phyloP scores from a whole-genome alignment of 2,329 filamentous ascomycete genomes.

The Cercospora brassicicola region DNA sequence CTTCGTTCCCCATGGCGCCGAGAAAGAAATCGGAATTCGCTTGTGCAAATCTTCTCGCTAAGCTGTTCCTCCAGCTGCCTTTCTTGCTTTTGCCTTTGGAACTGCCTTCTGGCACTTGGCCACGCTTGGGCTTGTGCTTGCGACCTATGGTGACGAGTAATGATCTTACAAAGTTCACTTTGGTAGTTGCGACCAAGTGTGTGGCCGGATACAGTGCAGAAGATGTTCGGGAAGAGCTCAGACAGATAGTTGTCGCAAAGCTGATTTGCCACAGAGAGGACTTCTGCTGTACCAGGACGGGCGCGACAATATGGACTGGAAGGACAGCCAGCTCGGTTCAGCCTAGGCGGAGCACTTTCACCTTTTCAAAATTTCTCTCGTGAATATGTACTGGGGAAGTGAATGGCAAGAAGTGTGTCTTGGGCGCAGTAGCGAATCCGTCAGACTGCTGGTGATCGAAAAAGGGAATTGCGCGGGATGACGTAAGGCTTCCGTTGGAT shows the following conservation, averaged over 20 bases:
- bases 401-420: not conserved
- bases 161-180: conserved; percentile 17
- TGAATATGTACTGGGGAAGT: not conserved
- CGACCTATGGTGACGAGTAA: conserved; percentile 51
- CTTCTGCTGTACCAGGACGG: conserved; percentile 11
- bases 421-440: not conserved
- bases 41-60: conserved; percentile 11
- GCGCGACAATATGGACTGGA: conserved; percentile 1
- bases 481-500: not conserved
- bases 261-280: conserved; percentile 17
- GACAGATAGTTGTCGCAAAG: not conserved
- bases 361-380: not conserved
- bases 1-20: conserved; percentile 80
- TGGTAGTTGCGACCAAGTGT: conserved; percentile 8
- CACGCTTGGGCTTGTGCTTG: conserved; percentile 49
- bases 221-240: not conserved
- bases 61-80: conserved; percentile 27
- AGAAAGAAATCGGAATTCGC: conserved; percentile 20
- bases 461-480: conserved; percentile 7
- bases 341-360: not conserved
- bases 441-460: not conserved
- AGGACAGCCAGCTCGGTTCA: conserved; percentile 4
- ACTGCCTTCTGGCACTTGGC: conserved; percentile 35
- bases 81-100: conserved; percentile 30
- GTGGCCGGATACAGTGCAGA: not conserved